These are phyloP conservation scores for Bipolaris bicolor DNA, from an alignment of 2,329 filamentous ascomycete genomes.

Conservation along the genomic window DNA sequence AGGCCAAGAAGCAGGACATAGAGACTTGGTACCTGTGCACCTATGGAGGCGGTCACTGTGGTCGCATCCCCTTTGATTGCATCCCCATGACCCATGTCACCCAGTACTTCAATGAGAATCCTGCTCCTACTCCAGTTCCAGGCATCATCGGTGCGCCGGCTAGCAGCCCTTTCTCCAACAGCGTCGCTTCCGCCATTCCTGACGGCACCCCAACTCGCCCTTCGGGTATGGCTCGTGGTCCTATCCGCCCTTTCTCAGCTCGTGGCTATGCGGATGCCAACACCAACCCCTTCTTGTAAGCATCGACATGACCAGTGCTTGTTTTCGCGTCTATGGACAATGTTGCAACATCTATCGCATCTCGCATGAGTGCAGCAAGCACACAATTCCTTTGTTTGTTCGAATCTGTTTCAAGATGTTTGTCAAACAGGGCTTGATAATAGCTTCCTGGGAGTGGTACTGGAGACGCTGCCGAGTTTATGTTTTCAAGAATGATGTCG, in stretches of 20 bases:
- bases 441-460: constrained; percentile 16
- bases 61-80: constrained; percentile 33
- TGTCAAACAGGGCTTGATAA: constrained; percentile 18
- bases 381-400: constrained; percentile 16
- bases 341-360: constrained; percentile 10
- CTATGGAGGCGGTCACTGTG: constrained; percentile 28
- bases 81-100: constrained; percentile 34
- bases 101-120: constrained; percentile 27
- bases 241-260: constrained; percentile 11
- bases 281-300: constrained; percentile 21
- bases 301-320: background rate
- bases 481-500: constrained; percentile 17
- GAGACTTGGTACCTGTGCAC: constrained; percentile 33
- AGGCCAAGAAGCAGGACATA: constrained; percentile 29
- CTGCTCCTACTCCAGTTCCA: constrained; percentile 13
- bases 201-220: constrained; percentile 20
- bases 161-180: constrained; percentile 6
- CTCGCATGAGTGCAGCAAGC: constrained; percentile 1
- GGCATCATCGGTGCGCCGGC: constrained; percentile 34
- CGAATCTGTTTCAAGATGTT: constrained; percentile 23
- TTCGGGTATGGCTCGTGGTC: constrained; percentile 15
- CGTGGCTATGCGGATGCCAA: constrained; percentile 10
- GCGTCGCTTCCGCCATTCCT: background rate
- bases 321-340: constrained; percentile 6
- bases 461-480: constrained; percentile 11